phyloP scores from a whole-genome alignment of 495 filamentous ascomycete genomes.

The Penicillium angulare region DNA sequence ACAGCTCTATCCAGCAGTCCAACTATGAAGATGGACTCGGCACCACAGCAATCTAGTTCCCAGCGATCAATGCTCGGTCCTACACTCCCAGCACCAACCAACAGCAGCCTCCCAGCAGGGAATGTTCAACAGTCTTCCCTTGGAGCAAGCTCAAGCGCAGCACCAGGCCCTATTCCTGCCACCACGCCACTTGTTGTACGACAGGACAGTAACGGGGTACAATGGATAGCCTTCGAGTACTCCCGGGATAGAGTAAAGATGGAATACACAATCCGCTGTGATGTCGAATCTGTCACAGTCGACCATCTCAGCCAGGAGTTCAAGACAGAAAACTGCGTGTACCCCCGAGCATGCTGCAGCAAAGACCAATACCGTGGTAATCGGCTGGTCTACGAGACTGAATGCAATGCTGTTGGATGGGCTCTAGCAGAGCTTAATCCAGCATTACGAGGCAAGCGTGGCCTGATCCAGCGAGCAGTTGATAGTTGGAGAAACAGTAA shows the following conservation, averaged over 20 bases:
- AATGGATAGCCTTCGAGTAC: conserved; percentile 99
- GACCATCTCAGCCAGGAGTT: conserved; percentile 82
- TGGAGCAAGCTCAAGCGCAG: conserved; percentile 77
- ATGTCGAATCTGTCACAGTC: conserved; percentile 94
- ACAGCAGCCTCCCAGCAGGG: conserved; percentile 54
- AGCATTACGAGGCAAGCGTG: conserved; percentile 85
- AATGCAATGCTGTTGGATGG: conserved; percentile 98
- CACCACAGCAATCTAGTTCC: conserved; percentile 46
- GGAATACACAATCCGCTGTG: conserved; percentile 98
- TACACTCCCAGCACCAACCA: conserved; percentile 42
- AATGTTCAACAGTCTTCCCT: conserved; percentile 39
- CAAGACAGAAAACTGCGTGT: conserved; percentile 97
- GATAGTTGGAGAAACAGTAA: conserved; percentile 99
- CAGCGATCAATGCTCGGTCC: conserved; percentile 43
- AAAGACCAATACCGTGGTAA: conserved; percentile 97
- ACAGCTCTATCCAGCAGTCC: conserved; percentile 36
- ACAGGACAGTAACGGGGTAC: conserved; percentile 94
- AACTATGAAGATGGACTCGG: conserved; percentile 33
- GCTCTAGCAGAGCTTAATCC: conserved; percentile 91
- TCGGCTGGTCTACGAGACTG: conserved; percentile 91
- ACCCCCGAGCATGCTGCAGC: conserved; percentile 88
- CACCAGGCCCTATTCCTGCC: conserved; percentile 97
- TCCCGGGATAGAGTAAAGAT: conserved; percentile 97
- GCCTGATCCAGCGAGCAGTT: conserved; percentile 93
- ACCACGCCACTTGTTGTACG: conserved; percentile 93